Evolutionary conservation across 345 rosid genomes (phyloP).

Genomic region (Eucalyptus cloeziana): DNA sequence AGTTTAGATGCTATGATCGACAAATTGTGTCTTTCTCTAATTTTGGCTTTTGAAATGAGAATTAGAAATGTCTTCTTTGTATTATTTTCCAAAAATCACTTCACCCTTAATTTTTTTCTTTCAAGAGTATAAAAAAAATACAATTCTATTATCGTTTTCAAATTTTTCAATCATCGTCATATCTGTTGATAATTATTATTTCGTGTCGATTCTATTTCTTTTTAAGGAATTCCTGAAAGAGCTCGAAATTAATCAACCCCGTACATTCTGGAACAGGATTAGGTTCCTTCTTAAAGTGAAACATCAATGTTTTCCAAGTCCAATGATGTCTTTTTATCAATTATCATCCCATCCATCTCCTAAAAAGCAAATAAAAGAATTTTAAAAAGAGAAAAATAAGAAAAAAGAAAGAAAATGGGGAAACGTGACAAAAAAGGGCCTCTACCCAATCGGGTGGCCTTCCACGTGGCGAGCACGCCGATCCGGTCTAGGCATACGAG

Average conservation of each 20-base stretch:
- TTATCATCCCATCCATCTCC: not conserved
- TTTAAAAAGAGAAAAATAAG: accelerated
- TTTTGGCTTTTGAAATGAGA: not conserved
- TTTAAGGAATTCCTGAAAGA: not conserved
- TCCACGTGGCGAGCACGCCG: not conserved
- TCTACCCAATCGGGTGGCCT: not conserved
- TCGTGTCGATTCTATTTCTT: not conserved
- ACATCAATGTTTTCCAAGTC: not conserved
- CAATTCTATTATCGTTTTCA: not conserved
- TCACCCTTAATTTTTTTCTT: not conserved
- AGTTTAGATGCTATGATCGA: not conserved
- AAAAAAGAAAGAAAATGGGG: not conserved
- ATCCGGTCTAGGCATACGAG: not conserved
- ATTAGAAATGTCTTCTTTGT: not conserved
- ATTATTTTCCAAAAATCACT: not conserved
- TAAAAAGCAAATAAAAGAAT: not conserved
- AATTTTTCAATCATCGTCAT: not conserved
- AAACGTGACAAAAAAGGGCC: not conserved
- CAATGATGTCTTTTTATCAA: not conserved
- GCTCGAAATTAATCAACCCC: not conserved
- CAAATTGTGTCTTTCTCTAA: not conserved
- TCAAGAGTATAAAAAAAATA: not conserved
- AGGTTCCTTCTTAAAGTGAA: not conserved
- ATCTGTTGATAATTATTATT: accelerated
- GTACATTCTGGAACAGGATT: not conserved